phyloP scores from a whole-genome alignment of 768 basidiomycete genomes.

The Flagelloscypha sp. region DNA sequence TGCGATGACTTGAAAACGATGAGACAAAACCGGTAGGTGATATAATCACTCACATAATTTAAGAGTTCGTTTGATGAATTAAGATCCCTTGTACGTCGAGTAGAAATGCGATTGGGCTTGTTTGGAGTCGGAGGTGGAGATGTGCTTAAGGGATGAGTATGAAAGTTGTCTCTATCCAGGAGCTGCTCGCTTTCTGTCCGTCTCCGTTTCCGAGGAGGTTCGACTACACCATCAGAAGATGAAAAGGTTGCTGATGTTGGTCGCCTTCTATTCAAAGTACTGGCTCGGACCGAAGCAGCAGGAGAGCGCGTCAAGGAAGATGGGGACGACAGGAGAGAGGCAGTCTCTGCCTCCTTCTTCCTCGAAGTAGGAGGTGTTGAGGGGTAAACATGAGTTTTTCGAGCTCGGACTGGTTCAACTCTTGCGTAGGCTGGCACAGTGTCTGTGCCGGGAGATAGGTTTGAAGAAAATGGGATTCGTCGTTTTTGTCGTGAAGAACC shows the following conservation, averaged over 20 bases:
- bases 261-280: no score
- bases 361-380: conserved; percentile 36
- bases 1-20: conserved; percentile 5
- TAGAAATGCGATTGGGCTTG: conserved; percentile 1
- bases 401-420: conserved; percentile 37
- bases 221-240: no score
- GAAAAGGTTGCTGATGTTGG: no score
- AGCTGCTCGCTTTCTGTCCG: no score
- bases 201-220: no score
- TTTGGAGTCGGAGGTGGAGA: no score
- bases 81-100: conserved; percentile 2
- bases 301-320: no score
- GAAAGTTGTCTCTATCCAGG: no score
- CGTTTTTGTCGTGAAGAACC: neutral
- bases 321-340: conserved; percentile 20
- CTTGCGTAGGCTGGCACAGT: neutral
- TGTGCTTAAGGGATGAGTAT: no score
- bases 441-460: no score
- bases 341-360: conserved; percentile 43
- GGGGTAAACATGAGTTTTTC: conserved; percentile 33
- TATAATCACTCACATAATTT: conserved; percentile 5
- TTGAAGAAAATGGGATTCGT: neutral
- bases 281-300: no score
- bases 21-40: conserved; percentile 10
- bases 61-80: no score